phyloP scores from a whole-genome alignment of 495 filamentous ascomycete species.

The Amniculicola lignicola region DNA sequence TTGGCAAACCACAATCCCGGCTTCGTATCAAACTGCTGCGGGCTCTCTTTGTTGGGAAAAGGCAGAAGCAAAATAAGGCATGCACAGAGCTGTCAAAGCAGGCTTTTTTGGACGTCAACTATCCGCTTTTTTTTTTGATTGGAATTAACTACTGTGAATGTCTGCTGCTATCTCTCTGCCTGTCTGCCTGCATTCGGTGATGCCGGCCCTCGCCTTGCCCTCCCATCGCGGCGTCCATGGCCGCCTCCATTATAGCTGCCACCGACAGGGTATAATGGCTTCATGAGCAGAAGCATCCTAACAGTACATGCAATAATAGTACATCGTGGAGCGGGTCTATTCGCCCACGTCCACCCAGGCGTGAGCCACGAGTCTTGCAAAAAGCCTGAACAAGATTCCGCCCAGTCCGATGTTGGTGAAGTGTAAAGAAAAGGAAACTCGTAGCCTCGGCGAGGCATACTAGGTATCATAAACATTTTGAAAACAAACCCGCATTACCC shows the following conservation, averaged over 20 bases:
- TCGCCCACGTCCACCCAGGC: slow-evolving; percentile 30
- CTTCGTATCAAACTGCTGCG: no score
- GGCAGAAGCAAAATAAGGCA: no score
- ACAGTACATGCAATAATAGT: slow-evolving; percentile 39
- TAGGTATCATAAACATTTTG: slow-evolving; percentile 25
- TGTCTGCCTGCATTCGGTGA: slow-evolving; percentile 19
- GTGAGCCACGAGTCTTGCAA: slow-evolving; percentile 33
- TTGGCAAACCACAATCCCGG: no score
- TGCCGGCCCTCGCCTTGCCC: no score
- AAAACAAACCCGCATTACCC: slow-evolving; percentile 19
- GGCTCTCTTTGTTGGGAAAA: no score
- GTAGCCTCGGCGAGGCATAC: slow-evolving; percentile 32
- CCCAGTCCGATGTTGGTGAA: slow-evolving; percentile 25
- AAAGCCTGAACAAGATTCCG: slow-evolving; percentile 25
- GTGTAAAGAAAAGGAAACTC: slow-evolving; percentile 28
- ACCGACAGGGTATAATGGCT: slow-evolving; percentile 33
- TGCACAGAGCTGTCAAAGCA: slow-evolving; percentile 13
- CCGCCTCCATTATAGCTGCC: no score
- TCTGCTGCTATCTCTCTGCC: slow-evolving; percentile 26
- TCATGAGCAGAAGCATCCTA: slow-evolving; percentile 21
- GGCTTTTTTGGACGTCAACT: slow-evolving; percentile 1
- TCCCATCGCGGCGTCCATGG: no score
- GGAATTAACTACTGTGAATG: slow-evolving; percentile 33
- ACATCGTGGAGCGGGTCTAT: slow-evolving; percentile 24
- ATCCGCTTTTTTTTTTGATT: slow-evolving; percentile 11